phyloP scores from a whole-genome alignment of 805 yeast species.

The Clavispora vitiphila region DNA sequence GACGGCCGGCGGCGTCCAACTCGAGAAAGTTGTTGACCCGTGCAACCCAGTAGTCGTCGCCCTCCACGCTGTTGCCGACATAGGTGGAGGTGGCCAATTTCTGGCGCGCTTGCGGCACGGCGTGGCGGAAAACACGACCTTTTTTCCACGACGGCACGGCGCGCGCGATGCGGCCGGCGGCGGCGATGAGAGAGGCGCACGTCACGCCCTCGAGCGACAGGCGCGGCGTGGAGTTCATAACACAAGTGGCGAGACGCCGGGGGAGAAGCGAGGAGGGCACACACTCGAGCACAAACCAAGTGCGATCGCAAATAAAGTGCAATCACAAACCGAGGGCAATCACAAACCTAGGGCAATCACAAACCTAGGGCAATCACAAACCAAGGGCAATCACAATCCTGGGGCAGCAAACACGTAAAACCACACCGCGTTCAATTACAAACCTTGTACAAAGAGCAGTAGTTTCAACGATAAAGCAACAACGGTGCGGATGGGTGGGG shows the following conservation, averaged over 20 bases:
- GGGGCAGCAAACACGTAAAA: too few relatives aligned
- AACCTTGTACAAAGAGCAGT: too few relatives aligned
- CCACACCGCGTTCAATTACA: too few relatives aligned
- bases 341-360: too few relatives aligned
- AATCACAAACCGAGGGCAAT: too few relatives aligned
- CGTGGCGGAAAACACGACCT: constrained; percentile 8
- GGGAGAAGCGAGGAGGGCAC: too few relatives aligned
- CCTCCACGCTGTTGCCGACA: constrained; percentile 5
- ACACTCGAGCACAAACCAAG: too few relatives aligned
- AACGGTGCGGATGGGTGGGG: too few relatives aligned
- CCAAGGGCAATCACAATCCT: too few relatives aligned
- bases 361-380: too few relatives aligned
- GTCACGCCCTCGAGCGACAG: constrained; percentile 7
- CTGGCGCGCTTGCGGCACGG: constrained; percentile 11
- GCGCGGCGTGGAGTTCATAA: constrained; percentile 13
- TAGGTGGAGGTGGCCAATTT: constrained; percentile 10
- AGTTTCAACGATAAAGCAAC: too few relatives aligned
- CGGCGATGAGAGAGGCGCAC: constrained; percentile 7
- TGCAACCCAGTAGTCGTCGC: constrained; percentile 16
- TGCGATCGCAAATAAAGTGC: too few relatives aligned
- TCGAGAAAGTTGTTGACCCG: constrained; percentile 12
- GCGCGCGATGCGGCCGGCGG: constrained; percentile 8
- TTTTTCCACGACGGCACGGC: constrained; percentile 10
- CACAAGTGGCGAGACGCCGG: neutral
- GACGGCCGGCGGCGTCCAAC: constrained; percentile 7